phyloP scores from a whole-genome alignment of 768 basidiomycete genomes.

The Lactarius indigo region DNA sequence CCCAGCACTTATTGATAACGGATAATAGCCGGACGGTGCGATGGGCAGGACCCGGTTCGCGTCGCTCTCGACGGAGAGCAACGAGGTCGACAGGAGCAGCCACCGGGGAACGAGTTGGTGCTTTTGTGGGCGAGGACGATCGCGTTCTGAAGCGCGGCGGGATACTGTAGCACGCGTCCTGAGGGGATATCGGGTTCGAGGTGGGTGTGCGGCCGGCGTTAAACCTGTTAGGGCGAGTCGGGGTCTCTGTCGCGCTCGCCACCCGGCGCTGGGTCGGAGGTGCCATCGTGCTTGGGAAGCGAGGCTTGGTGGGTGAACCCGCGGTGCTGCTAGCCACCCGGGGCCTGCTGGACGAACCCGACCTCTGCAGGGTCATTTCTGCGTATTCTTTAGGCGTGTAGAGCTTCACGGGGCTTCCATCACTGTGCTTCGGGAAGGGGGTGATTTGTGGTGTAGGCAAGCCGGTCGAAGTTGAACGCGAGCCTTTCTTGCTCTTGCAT shows the following conservation, averaged over 20 bases:
- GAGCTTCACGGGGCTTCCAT: not conserved
- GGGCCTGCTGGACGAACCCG: not conserved
- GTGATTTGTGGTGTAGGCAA: not conserved
- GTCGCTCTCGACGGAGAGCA: not conserved
- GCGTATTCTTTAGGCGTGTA: not conserved
- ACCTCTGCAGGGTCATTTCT: not conserved
- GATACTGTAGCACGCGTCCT: not conserved
- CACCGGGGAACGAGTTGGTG: not conserved
- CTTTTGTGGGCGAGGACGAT: not conserved
- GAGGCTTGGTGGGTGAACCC: not conserved
- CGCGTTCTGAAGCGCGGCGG: not conserved
- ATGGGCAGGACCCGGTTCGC: not conserved
- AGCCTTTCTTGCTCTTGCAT: not conserved
- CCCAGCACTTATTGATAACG: slow-evolving; percentile 2
- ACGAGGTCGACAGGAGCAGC: not conserved
- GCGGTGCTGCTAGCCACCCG: not conserved
- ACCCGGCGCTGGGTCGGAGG: slow-evolving; percentile 5
- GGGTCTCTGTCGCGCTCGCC: not conserved
- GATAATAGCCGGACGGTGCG: not conserved
- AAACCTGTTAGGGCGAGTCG: not conserved
- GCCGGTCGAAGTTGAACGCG: not conserved
- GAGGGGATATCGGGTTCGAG: not conserved
- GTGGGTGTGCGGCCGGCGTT: not conserved
- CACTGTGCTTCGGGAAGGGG: not conserved
- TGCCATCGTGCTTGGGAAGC: not conserved